Evolutionary conservation across 1,284 basidiomycete genomes (phyloP).

Genomic region (Heterobasidion parviporum): DNA sequence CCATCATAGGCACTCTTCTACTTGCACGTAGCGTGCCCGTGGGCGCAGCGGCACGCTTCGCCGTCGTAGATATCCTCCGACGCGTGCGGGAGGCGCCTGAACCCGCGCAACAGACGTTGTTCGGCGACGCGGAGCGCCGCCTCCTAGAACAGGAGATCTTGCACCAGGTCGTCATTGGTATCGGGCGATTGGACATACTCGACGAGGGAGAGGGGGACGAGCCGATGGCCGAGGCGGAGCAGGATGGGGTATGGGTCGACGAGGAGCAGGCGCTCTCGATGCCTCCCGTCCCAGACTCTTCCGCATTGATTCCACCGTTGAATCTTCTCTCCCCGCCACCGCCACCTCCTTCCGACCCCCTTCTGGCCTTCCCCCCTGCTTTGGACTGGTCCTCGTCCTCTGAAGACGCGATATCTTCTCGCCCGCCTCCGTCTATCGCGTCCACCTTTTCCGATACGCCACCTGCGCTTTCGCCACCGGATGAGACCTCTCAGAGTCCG

Average conservation of each 20-base stretch:
- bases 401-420: no score
- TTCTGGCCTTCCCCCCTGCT: neutral
- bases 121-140: constrained; percentile 45
- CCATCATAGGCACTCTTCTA: constrained; percentile 83
- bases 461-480: no score
- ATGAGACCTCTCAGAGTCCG: no score
- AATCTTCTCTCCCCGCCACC: no score
- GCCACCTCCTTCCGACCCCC: neutral
- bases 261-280: neutral
- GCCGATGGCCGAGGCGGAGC: constrained; percentile 15
- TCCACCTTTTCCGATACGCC: no score
- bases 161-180: constrained; percentile 80
- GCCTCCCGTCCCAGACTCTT: neutral
- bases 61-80: constrained; percentile 73
- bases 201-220: constrained; percentile 27
- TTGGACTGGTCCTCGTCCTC: neutral
- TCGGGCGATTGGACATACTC: constrained; percentile 63
- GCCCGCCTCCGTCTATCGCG: no score
- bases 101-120: constrained; percentile 31
- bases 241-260: no score
- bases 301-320: no score
- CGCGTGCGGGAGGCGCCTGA: constrained; percentile 39
- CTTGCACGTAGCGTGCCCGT: constrained; percentile 75
- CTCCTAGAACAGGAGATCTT: constrained; percentile 77
- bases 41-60: constrained; percentile 65